Evolutionary conservation across 306 rosid genomes (phyloP).

Genomic region (Cyamopsis tetragonoloba): DNA sequence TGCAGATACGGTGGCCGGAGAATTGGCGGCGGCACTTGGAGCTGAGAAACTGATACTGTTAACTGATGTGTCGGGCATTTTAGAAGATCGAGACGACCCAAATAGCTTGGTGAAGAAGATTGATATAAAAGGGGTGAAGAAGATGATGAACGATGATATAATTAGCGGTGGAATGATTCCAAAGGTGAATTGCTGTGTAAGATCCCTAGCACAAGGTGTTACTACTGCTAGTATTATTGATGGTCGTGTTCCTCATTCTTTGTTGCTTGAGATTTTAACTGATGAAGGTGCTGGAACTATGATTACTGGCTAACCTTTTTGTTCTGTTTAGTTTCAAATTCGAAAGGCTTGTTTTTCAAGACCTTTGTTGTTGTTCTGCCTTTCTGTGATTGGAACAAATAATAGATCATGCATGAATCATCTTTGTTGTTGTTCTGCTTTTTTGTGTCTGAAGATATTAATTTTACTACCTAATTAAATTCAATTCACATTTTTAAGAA

Average conservation of each 20-base stretch:
- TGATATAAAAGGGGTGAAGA: slow-evolving; percentile 70
- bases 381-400: no score
- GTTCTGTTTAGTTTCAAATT: no score
- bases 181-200: slow-evolving; percentile 73
- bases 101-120: slow-evolving; percentile 67
- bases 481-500: no score
- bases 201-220: slow-evolving; percentile 82
- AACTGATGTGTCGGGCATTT: slow-evolving; percentile 85
- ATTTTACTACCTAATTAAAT: no score
- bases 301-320: slow-evolving; percentile 56
- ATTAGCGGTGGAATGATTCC: slow-evolving; percentile 96
- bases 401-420: no score
- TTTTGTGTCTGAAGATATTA: no score
- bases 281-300: slow-evolving; percentile 94
- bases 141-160: slow-evolving; percentile 62
- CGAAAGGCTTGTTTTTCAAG: no score
- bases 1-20: slow-evolving; percentile 90
- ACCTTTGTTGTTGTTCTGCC: not conserved
- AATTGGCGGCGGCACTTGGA: slow-evolving; percentile 81
- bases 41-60: slow-evolving; percentile 89
- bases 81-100: slow-evolving; percentile 55
- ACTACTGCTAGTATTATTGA: slow-evolving; percentile 82
- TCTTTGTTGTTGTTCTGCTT: no score
- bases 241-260: slow-evolving; percentile 75
- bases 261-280: slow-evolving; percentile 80